phyloP scores from a whole-genome alignment of 495 filamentous ascomycete genomes.

The Chaetomidium leptoderma region DNA sequence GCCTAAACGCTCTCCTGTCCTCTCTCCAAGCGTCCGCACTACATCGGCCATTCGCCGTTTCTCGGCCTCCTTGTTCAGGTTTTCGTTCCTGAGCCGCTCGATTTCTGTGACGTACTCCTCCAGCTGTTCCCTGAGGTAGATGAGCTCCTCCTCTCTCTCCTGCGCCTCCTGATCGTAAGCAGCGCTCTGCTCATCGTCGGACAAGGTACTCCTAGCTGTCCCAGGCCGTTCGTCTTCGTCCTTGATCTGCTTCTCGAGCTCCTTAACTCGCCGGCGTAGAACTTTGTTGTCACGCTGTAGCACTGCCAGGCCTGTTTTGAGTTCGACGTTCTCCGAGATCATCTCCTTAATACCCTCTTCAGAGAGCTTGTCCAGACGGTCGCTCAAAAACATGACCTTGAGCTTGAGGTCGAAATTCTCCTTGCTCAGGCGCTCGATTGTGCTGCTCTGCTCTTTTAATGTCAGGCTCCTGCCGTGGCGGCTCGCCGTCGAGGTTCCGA shows the following conservation, averaged over 20 bases:
- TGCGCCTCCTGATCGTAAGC: constrained; percentile 56
- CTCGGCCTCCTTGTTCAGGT: constrained; percentile 68
- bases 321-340: constrained; percentile 93
- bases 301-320: constrained; percentile 83
- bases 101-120: constrained; percentile 79
- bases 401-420: constrained; percentile 97
- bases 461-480: constrained; percentile 76
- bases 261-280: constrained; percentile 69
- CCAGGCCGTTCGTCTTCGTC: constrained; percentile 62
- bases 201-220: constrained; percentile 46
- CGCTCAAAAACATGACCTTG: constrained; percentile 93
- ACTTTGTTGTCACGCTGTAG: constrained; percentile 83
- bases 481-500: constrained; percentile 45
- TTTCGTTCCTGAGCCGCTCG: constrained; percentile 73
- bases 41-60: constrained; percentile 78
- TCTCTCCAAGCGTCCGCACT: constrained; percentile 66
- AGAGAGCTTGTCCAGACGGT: constrained; percentile 84
- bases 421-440: constrained; percentile 90
- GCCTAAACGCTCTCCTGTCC: constrained; percentile 50
- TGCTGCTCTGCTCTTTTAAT: constrained; percentile 93
- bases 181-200: constrained; percentile 48
- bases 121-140: constrained; percentile 75
- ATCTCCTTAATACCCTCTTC: constrained; percentile 97
- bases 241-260: constrained; percentile 79
- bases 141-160: constrained; percentile 77